Evolutionary conservation across 1,284 basidiomycete species (phyloP), one percentile per base, ranked within the genome.

Genomic region (Leccinum pachyderme): DNA sequence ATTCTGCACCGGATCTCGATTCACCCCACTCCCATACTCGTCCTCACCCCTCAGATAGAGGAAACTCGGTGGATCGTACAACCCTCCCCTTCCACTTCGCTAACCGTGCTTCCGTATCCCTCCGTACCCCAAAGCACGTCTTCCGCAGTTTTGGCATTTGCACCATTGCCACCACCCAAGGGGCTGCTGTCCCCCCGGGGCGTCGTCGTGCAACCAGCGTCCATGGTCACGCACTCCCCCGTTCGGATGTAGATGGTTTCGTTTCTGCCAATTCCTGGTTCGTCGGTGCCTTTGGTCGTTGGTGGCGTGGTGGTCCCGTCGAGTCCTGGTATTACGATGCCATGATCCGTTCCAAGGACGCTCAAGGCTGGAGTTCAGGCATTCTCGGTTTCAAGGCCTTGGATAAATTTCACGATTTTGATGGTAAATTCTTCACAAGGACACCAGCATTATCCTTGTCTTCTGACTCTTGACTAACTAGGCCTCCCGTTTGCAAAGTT

Each of bases 41-140:
- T 55, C 59, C 73, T 43, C 73, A 72, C 49, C 22, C 22, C 31
- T 55, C 59, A 7, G 61, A 68, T 54, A 59, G 52, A 49, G 59
- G 39, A 39, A 18, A 49, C 29, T 28, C 58, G 0, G 43, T 48
- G 33, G 71, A 72, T 53, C 69, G 71, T 45, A 56, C 71, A 45
- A 72, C 70, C 0, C 66, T 70, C 24, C 83, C 86, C 32, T 91
- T 96, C 69, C 89, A 93, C 71, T 97, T 95, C 70, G 87, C 89
- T 56, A 95, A 91, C 74, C 89, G 93, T 60, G 93, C 95, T 55
- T 89, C 92, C 31, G 85, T 98, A 57, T 93, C 93, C 2, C 82
- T 98, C 47, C 89, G 93, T 57, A 98, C 95, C 1, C 95, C 95
- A n/a, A 87, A 89, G 65, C 93, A 95, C 70, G 82, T 87, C 60